phyloP scores from a whole-genome alignment of 345 rosid species.

The Pugionium dolabratum region DNA sequence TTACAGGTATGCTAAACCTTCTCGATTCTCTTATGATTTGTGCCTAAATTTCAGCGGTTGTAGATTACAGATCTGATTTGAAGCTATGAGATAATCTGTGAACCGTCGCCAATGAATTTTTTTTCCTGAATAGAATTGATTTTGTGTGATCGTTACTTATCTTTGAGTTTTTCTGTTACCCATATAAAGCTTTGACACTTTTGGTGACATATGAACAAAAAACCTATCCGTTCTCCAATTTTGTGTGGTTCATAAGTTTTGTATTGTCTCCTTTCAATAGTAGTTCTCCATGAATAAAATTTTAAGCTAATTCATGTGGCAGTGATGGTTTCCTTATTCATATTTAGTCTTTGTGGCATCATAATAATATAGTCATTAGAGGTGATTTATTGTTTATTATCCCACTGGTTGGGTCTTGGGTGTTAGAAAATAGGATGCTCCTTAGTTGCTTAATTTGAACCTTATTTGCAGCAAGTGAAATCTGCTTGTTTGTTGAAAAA shows the following conservation, averaged over 20 bases:
- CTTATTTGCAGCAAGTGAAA: slow-evolving; percentile 11
- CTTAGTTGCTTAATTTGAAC: slow-evolving; percentile 12
- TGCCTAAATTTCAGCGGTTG: too few species aligned
- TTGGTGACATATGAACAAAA: background rate
- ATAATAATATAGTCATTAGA: background rate
- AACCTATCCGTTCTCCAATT: background rate
- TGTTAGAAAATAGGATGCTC: background rate
- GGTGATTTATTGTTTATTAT: background rate
- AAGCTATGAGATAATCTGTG: too few species aligned
- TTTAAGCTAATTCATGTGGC: background rate
- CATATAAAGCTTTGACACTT: background rate
- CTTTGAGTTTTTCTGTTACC: background rate
- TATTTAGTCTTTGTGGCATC: background rate
- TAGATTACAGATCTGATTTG: too few species aligned
- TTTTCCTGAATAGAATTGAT: background rate
- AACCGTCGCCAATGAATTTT: too few species aligned
- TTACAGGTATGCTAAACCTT: too few species aligned
- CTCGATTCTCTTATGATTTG: too few species aligned
- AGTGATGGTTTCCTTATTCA: too few species aligned
- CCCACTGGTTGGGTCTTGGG: background rate
- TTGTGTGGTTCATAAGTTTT: background rate
- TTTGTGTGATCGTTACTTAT: background rate
- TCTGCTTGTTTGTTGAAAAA: background rate
- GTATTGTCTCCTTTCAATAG: background rate
- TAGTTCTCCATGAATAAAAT: background rate